Evolutionary conservation across 108 stramenopile species (phyloP), one percentile per base, ranked within the genome.

Genomic region (Asterionellopsis glacialis): DNA sequence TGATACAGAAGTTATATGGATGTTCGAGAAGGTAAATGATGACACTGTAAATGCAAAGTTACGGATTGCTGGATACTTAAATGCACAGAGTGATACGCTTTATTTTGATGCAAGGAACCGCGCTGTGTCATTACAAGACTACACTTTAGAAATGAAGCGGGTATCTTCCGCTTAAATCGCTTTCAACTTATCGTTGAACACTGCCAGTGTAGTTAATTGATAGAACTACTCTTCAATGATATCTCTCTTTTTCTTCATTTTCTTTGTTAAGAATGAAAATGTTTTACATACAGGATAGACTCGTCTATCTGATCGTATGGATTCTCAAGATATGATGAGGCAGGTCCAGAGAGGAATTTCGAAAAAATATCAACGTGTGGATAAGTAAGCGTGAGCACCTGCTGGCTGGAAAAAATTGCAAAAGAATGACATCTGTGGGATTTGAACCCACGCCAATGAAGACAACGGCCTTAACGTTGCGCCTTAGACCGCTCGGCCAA

Each of bases 401-500:
- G n/a, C n/a, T n/a, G n/a, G n/a, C n/a, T 5, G 7, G 33, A 33
- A 7, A 33, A 33, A 33, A n/a, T n/a, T n/a, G n/a, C n/a, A 33
- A 33, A 33, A 33, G 33, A 7, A 11, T 85, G 84, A 82, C 66
- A 60, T 39, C 69, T 51, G 79, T 52, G 81, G 79, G 84, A 87
- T 87, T 87, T 69, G 86, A 87, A 87, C 86, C 80, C 82, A 50
- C 86, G 86, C 86, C 86, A 72, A 81, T 81, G 75, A 90, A 90
- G 88, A 90, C 88, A 82, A 81, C 82, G 82, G 84, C 88, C 88
- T 90, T 85, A 90, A 90, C 82, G 77, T 81, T 82, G 88, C 88
- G 88, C 88, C 88, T 90, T 90, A 90, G 88, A 90, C 88, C 88
- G 79, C 87, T 87, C 86, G 84, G 81, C 81, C 81, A 82, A 33